These are phyloP conservation scores for Torrubiella hemipterigena DNA, from an alignment of 2,329 filamentous ascomycete species.

Conservation along the genomic window DNA sequence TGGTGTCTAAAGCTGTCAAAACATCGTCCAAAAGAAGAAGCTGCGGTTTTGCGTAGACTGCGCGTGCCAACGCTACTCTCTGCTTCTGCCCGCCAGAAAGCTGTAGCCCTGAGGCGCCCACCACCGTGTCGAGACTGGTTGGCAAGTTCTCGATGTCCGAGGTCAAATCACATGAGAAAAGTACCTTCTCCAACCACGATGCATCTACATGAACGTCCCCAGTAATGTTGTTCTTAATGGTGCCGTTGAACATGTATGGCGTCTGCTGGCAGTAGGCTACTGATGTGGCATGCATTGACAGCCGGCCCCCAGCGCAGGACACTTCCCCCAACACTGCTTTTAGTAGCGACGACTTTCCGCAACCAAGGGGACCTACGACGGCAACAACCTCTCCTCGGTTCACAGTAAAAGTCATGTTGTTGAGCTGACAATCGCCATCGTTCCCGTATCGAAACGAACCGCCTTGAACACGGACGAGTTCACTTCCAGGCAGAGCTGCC, in stretches of 20 bases:
- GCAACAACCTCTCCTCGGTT: slow-evolving; percentile 1
- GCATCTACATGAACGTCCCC: background rate
- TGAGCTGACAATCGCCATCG: slow-evolving; percentile 1
- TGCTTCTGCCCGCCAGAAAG: slow-evolving; percentile 4
- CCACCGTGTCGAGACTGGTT: slow-evolving; percentile 1
- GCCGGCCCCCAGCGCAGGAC: background rate
- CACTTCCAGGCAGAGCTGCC: background rate
- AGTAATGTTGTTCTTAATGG: slow-evolving; percentile 1
- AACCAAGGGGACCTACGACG: slow-evolving; percentile 1
- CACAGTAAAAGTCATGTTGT: slow-evolving; percentile 2
- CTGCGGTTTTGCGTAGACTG: slow-evolving; percentile 1
- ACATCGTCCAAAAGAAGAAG: slow-evolving; percentile 11
- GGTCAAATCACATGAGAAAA: slow-evolving; percentile 2
- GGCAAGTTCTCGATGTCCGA: slow-evolving; percentile 1
- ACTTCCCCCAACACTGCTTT: slow-evolving; percentile 2
- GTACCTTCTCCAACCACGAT: background rate
- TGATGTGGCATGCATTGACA: background rate
- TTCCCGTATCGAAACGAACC: slow-evolving; percentile 1
- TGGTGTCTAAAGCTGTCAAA: slow-evolving; percentile 23
- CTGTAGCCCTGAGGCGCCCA: slow-evolving; percentile 2
- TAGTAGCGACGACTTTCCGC: slow-evolving; percentile 2
- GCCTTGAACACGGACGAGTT: background rate
- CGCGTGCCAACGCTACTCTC: slow-evolving; percentile 8
- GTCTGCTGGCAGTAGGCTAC: slow-evolving; percentile 2
- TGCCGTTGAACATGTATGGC: slow-evolving; percentile 3